A percentile compares a stretch with the other conserved stretches of the same genome.
Evolutionary conservation across 2,329 filamentous ascomycete genomes (phyloP).

Genomic region (Penicillium thymicola): DNA sequence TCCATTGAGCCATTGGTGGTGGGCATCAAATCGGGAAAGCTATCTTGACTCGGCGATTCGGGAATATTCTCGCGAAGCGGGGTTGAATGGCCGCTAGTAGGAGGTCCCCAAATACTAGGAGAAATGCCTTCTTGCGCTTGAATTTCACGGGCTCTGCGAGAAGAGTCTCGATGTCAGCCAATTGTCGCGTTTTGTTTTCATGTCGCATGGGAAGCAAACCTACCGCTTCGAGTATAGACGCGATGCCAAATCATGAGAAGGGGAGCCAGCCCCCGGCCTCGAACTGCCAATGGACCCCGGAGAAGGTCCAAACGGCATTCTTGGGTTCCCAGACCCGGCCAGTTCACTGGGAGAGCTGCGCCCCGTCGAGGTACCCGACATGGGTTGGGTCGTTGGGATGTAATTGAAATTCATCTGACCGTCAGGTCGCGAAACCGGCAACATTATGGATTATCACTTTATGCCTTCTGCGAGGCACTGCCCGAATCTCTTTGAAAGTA

Average conservation of each 20-base stretch:
- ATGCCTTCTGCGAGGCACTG: conserved; percentile 19
- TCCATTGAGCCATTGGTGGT: conserved; percentile 64
- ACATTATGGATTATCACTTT: conserved; percentile 80
- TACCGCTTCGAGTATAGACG: conserved; percentile 91
- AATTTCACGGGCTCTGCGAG: conserved; percentile 80
- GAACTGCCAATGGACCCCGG: conserved; percentile 53
- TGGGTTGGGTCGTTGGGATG: conserved; percentile 64
- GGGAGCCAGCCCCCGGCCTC: conserved; percentile 88
- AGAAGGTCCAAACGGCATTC: conserved; percentile 70
- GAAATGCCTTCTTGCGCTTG: conserved; percentile 91
- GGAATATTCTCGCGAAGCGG: conserved; percentile 96
- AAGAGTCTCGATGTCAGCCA: conserved; percentile 10
- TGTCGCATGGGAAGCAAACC: conserved; percentile 34
- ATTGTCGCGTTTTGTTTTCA: background rate
- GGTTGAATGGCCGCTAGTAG: conserved; percentile 93
- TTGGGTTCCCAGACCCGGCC: conserved; percentile 58
- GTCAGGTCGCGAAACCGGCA: conserved; percentile 74
- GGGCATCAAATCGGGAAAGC: conserved; percentile 84
- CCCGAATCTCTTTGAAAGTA: conserved; percentile 13
- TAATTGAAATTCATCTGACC: conserved; percentile 80
- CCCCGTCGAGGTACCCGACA: conserved; percentile 75
- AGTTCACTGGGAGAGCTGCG: conserved; percentile 78
- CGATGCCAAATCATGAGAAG: conserved; percentile 83
- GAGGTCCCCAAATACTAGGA: conserved; percentile 82
- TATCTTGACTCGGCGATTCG: conserved; percentile 87